Evolutionary conservation across 2,329 filamentous ascomycete species (phyloP).

Genomic region (Bipolaris oryzae): DNA sequence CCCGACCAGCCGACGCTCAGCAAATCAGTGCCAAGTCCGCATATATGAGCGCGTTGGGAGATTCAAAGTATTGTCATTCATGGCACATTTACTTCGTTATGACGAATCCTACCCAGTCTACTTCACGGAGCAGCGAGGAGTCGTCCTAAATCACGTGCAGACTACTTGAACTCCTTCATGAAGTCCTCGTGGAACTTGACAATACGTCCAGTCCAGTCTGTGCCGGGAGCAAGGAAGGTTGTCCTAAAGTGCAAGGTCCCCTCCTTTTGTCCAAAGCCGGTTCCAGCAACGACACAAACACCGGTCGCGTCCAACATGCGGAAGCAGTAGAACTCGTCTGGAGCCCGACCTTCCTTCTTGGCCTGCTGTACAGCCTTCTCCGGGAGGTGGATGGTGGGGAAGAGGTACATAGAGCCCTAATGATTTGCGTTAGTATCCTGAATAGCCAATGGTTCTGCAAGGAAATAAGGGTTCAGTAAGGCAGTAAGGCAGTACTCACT

Average conservation of each 20-base stretch:
- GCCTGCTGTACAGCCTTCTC: conserved; percentile 78
- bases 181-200: conserved; percentile 91
- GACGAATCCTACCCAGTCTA: background rate
- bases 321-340: conserved; percentile 96
- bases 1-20: background rate
- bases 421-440: conserved; percentile 1
- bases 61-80: background rate
- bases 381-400: conserved; percentile 87
- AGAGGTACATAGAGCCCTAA: conserved; percentile 93
- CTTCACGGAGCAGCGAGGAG: background rate
- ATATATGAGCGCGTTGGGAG: too few species aligned
- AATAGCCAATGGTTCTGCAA: background rate
- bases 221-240: conserved; percentile 94
- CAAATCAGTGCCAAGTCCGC: background rate
- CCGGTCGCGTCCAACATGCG: conserved; percentile 90
- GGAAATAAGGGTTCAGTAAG: background rate
- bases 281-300: conserved; percentile 90
- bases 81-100: background rate
- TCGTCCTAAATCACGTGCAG: background rate
- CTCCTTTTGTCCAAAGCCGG: conserved; percentile 92
- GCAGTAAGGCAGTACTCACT: conserved; percentile 48
- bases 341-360: conserved; percentile 69
- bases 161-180: conserved; percentile 73
- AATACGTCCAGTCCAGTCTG: conserved; percentile 88
- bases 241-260: conserved; percentile 93